Base-by-base conservation (phyloP, 805 yeast species). In the Middelhovenomyces tepae region DNA sequence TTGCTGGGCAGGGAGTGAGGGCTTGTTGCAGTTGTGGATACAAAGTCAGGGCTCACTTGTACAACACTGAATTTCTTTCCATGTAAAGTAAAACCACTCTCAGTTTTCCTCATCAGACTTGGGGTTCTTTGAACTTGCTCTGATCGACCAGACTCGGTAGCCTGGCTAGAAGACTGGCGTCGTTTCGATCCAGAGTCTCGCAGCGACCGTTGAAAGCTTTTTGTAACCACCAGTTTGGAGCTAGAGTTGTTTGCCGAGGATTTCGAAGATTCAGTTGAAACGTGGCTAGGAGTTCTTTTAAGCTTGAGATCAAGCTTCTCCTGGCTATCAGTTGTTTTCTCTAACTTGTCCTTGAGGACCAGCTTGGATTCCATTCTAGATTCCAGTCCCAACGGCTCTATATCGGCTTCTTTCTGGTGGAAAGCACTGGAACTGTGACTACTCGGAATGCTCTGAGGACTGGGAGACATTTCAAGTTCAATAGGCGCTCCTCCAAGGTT, bases 51-150 rank as follows among this genome's bases (percentile, higher is more conserved):
- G 26, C 52, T 52, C 18, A 53, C 52, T 26, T 50, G 47, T 2
- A 51, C 58, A 4, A 53, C 47, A 9, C 52, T 39, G 36, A 52
- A 53, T 29, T 45, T 49, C 36, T 46, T 47, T n/a, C 57, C 57
- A 16, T 45, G 43, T 11, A 53, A 35, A 2, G 50, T 48, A 29
- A 51, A 51, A 22, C 47, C 45, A n/a, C 46, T 47, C 10, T 41
- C 27, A 16, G 32, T 39, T 14, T 48, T 44, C 27, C 54, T 31
- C 34, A 49, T 29, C 18, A 48, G 31, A 14, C 50, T 44, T 3
- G 45, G 36, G 15, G 46, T 37, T 16, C 51, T 32, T 27, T 47
- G 35, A 15, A 45, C 27, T 14, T 35, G 38, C 7, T 28, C 37
- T 21, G 15, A 23, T 22, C 29, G 16, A 21, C n/a, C 4, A 34